phyloP scores from a whole-genome alignment of 1,139 yeast genomes.

The Candida pseudoviswanathii region DNA sequence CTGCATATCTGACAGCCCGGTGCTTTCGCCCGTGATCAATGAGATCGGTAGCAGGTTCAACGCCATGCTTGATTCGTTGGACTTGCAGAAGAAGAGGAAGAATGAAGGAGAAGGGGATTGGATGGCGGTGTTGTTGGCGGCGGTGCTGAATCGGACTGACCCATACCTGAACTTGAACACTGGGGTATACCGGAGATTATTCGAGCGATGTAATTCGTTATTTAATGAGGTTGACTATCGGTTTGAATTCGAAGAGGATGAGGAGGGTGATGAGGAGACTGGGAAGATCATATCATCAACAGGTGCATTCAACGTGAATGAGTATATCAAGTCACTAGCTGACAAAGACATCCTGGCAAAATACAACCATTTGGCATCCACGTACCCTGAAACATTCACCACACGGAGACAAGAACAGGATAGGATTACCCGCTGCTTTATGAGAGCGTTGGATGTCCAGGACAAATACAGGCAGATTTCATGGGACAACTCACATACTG shows the following conservation, averaged over 20 bases:
- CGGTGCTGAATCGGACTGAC: conserved; percentile 20
- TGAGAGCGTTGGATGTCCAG: conserved; percentile 12
- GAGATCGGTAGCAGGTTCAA: conserved; percentile 26
- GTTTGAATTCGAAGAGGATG: conserved; percentile 23
- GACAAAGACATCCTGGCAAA: not conserved
- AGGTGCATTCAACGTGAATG: conserved; percentile 20
- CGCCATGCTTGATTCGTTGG: conserved; percentile 12
- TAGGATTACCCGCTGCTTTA: conserved; percentile 7
- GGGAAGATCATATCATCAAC: conserved; percentile 6
- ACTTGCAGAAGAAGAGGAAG: too few relatives aligned
- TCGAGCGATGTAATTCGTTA: conserved; percentile 24
- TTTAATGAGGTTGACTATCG: conserved; percentile 24
- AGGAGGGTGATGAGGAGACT: conserved; percentile 4
- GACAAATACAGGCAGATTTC: conserved; percentile 8
- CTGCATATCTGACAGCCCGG: conserved; percentile 1
- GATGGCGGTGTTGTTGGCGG: conserved; percentile 31
- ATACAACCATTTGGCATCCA: conserved; percentile 7
- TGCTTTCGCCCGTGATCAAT: conserved; percentile 19
- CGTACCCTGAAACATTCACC: conserved; percentile 4
- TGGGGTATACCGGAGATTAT: conserved; percentile 16
- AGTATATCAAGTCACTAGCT: conserved; percentile 17
- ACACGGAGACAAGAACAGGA: not conserved
- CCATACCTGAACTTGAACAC: conserved; percentile 17
- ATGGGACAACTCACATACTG: conserved; percentile 12
- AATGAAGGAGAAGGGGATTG: conserved; percentile 18